These are phyloP conservation scores for Calendula officinalis DNA, from an alignment of 129 eudicot species.

Conservation along the genomic window DNA sequence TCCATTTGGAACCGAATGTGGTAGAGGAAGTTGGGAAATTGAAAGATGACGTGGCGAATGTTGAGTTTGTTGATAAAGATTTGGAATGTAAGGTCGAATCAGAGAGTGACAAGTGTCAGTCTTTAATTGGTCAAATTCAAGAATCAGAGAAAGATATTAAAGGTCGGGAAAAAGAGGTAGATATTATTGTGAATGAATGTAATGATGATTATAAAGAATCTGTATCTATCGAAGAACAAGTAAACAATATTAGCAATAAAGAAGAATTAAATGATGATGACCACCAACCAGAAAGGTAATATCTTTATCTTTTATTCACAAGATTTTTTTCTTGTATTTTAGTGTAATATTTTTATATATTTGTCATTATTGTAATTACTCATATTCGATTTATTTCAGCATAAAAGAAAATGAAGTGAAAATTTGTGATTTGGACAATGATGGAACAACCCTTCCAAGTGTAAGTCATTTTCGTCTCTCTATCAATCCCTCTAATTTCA, in stretches of 20 bases:
- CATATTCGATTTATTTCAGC: slow-evolving; percentile 35
- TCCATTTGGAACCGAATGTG: slow-evolving; percentile 29
- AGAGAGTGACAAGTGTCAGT: slow-evolving; percentile 31
- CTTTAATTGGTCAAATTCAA: slow-evolving; percentile 42
- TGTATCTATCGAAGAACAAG: slow-evolving; percentile 42
- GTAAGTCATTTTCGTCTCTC: slow-evolving; percentile 42
- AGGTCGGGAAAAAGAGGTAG: slow-evolving; percentile 30
- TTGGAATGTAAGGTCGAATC: slow-evolving; percentile 39
- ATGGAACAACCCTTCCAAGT: slow-evolving; percentile 42
- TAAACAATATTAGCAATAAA: slow-evolving; percentile 26
- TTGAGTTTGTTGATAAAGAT: slow-evolving; percentile 35
- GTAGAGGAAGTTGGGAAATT: slow-evolving; percentile 32
- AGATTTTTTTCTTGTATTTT: not conserved
- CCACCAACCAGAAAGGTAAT: slow-evolving; percentile 55
- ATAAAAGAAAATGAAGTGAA: slow-evolving; percentile 35
- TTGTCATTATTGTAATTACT: slow-evolving; percentile 22
- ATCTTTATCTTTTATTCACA: not conserved
- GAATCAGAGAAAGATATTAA: slow-evolving; percentile 38
- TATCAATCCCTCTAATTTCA: slow-evolving; percentile 2
- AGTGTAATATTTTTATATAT: too few relatives aligned
- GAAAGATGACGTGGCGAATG: slow-evolving; percentile 34
- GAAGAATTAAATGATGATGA: slow-evolving; percentile 37
- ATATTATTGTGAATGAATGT: slow-evolving; percentile 37
- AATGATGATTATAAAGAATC: slow-evolving; percentile 39
- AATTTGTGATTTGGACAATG: slow-evolving; percentile 24